Percentiles rank a stretch among this genome's conserved stretches.
Conservation (phyloP, 2,329 filamentous ascomycete species). For the Knoxdaviesia proteae region DNA sequence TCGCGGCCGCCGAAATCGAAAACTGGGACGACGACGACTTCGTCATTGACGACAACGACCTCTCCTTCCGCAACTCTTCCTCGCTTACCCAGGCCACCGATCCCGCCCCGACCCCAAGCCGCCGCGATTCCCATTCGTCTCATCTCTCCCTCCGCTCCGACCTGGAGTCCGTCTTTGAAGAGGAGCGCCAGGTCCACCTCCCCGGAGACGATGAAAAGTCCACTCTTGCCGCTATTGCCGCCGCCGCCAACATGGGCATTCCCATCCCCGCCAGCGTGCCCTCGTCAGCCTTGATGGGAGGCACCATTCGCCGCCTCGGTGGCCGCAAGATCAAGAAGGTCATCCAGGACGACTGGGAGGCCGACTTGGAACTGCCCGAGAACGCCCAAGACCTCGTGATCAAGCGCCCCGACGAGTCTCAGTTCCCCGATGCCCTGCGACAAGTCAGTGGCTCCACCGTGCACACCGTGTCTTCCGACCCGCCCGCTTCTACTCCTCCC, state of each 20-base stretch:
- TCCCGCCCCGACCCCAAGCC: conserved; percentile 19
- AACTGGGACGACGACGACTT: conserved; percentile 66
- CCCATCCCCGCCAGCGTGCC: conserved; percentile 75
- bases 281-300: conserved; percentile 71
- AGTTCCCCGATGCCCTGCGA: conserved; percentile 47
- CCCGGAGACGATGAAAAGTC: conserved; percentile 70
- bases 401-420: conserved; percentile 36
- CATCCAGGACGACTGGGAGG: conserved; percentile 62
- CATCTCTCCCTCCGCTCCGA: conserved; percentile 68
- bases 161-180: conserved; percentile 51
- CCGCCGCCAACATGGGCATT: conserved; percentile 75
- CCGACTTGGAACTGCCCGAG: conserved; percentile 52
- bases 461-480: conserved; percentile 29
- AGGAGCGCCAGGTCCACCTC: conserved; percentile 74
- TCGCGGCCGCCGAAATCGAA: conserved; percentile 40
- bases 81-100: conserved; percentile 12
- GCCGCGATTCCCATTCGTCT: conserved; percentile 63
- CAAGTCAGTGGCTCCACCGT: conserved; percentile 40
- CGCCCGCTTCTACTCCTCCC: conserved; percentile 1
- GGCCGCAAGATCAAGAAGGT: conserved; percentile 51
- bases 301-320: conserved; percentile 79
- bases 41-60: conserved; percentile 45
- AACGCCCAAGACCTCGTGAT: conserved; percentile 39
- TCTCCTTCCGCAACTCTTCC: conserved; percentile 31
- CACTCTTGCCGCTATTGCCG: conserved; percentile 67